These are phyloP conservation scores for Apodospora peruviana DNA, from an alignment of 495 filamentous ascomycete species.

Conservation along the genomic window DNA sequence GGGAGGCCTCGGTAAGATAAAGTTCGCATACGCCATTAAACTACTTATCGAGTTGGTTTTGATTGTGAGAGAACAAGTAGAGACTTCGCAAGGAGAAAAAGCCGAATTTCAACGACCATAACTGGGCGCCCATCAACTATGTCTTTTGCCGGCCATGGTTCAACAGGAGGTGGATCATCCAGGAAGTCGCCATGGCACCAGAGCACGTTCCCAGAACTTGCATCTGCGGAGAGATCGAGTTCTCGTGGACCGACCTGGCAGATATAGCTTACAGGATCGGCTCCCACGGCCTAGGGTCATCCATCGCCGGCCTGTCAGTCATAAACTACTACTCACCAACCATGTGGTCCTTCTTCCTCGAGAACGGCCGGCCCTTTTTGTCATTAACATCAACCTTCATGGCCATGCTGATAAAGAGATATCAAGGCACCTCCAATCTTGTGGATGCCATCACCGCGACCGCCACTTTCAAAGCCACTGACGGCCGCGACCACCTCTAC, in stretches of 20 bases:
- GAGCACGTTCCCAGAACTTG: conserved; percentile 4
- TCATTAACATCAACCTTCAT: conserved; percentile 10
- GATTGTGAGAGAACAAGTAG: too few relatives aligned
- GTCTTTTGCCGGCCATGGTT: conserved; percentile 22
- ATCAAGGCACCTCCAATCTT: neutral
- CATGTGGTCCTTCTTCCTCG: conserved; percentile 2
- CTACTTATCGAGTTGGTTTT: neutral
- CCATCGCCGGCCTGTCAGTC: conserved; percentile 2
- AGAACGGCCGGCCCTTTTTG: neutral
- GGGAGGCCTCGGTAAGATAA: neutral
- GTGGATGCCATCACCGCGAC: conserved; percentile 5
- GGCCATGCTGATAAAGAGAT: conserved; percentile 4
- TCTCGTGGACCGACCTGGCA: conserved; percentile 18
- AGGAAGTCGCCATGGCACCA: conserved; percentile 19
- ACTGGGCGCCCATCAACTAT: conserved; percentile 12
- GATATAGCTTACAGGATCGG: conserved; percentile 10
- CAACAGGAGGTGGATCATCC: conserved; percentile 22
- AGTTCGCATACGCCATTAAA: too few relatives aligned
- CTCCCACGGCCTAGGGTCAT: conserved; percentile 7
- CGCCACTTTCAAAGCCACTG: conserved; percentile 6
- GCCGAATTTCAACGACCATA: conserved; percentile 14
- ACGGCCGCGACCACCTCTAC: conserved; percentile 7
- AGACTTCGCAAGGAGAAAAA: conserved; percentile 4
- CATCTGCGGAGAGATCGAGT: conserved; percentile 13
- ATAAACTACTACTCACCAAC: neutral